A percentile compares a stretch with the other conserved stretches of the same genome.
These are phyloP conservation scores for Moricandia moricandioides DNA, from an alignment of 345 rosid genomes.

Conservation along the genomic window DNA sequence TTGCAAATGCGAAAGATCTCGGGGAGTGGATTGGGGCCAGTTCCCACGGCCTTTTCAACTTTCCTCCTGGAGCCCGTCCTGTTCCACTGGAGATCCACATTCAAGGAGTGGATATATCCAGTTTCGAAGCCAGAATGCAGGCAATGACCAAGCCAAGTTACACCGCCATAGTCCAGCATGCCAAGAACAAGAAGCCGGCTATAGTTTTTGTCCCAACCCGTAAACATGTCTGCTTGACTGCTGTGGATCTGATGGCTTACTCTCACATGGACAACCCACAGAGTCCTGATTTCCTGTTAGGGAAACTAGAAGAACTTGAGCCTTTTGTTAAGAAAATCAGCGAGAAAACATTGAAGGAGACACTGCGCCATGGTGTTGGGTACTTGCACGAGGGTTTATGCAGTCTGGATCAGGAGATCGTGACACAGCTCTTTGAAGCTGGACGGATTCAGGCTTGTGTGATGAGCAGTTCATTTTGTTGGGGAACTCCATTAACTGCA, in stretches of 20 bases:
- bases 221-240: conserved; percentile 78
- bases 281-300: conserved; percentile 55
- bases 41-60: conserved; percentile 91
- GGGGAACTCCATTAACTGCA: conserved; percentile 89
- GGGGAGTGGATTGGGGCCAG: conserved; percentile 97
- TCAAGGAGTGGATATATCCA: conserved; percentile 84
- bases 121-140: conserved; percentile 94
- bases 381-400: conserved; percentile 91
- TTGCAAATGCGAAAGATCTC: conserved; percentile 94
- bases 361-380: conserved; percentile 73
- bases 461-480: conserved; percentile 87
- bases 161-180: conserved; percentile 79
- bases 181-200: conserved; percentile 77
- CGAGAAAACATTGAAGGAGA: conserved; percentile 70
- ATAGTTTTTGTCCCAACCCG: conserved; percentile 84
- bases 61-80: conserved; percentile 88
- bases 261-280: conserved; percentile 57
- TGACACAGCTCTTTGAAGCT: conserved; percentile 68
- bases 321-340: conserved; percentile 52
- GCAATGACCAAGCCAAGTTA: conserved; percentile 92
- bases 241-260: conserved; percentile 90
- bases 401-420: conserved; percentile 78
- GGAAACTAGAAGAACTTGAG: conserved; percentile 55
- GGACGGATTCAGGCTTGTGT: conserved; percentile 94
- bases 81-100: conserved; percentile 94